Conservation (phyloP, 2,329 filamentous ascomycete species). For the Helotiales sp. region DNA sequence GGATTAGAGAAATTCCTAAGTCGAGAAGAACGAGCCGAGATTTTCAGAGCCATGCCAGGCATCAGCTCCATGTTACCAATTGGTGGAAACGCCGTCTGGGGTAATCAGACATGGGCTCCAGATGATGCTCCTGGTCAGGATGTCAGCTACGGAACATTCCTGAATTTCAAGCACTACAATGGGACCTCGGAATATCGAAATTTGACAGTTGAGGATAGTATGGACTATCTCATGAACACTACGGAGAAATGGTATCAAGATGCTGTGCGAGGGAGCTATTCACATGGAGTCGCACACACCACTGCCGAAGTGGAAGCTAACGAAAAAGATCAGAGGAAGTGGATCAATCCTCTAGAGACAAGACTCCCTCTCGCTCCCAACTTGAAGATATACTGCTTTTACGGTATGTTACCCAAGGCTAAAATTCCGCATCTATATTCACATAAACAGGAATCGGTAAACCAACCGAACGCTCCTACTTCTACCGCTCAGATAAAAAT, state of each 20-base stretch:
- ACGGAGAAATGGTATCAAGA: constrained; percentile 86
- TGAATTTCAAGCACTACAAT: constrained; percentile 80
- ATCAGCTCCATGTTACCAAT: constrained; percentile 96
- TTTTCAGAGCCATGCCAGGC: constrained; percentile 96
- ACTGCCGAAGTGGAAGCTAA: constrained; percentile 80
- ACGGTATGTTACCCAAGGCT: constrained; percentile 55
- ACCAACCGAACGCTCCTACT: constrained; percentile 90
- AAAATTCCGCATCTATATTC: background rate
- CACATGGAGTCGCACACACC: constrained; percentile 84
- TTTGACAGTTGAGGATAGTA: constrained; percentile 77
- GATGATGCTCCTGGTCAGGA: constrained; percentile 80
- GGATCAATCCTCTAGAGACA: constrained; percentile 93
- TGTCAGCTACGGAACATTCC: constrained; percentile 76
- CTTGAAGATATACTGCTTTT: constrained; percentile 97
- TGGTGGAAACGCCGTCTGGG: constrained; percentile 94
- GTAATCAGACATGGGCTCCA: constrained; percentile 83
- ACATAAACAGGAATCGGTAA: constrained; percentile 71
- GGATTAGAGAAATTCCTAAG: constrained; percentile 95
- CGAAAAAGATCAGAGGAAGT: constrained; percentile 77
- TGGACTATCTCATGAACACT: constrained; percentile 78
- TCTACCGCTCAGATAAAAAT: constrained; percentile 74
- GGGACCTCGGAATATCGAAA: constrained; percentile 71
- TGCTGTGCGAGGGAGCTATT: constrained; percentile 77
- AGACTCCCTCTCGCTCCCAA: constrained; percentile 84
- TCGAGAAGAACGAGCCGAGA: constrained; percentile 86